These are phyloP conservation scores for Pseudoscleropodium purum DNA, from an alignment of 225 moss, liverwort and hornwort genomes.

Conservation along the genomic window DNA sequence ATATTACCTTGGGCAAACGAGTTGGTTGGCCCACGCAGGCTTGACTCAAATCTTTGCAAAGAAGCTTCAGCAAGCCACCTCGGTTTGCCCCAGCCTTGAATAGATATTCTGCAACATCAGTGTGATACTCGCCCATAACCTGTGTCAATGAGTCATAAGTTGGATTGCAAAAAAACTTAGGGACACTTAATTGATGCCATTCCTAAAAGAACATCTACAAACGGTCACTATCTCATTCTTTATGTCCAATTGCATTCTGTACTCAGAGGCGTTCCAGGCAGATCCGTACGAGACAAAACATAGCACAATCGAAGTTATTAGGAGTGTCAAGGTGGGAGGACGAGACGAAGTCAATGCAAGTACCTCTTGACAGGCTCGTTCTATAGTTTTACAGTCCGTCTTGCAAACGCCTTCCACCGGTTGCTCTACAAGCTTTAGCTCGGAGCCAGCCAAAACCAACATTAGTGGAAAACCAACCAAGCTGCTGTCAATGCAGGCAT, in stretches of 20 bases:
- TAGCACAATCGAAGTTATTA: no score
- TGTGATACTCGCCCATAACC: conserved; percentile 93
- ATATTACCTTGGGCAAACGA: conserved; percentile 52
- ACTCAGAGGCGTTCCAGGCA: neutral
- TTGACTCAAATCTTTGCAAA: conserved; percentile 79
- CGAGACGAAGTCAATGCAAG: neutral
- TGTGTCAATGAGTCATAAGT: conserved; percentile 16
- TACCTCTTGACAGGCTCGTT: conserved; percentile 86
- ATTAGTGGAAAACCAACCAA: neutral
- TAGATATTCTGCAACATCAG: conserved; percentile 79
- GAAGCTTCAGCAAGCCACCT: conserved; percentile 53
- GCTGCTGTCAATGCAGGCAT: neutral
- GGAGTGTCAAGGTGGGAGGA: neutral
- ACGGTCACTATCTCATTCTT: neutral
- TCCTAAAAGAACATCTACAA: neutral
- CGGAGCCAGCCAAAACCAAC: neutral
- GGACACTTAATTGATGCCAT: neutral
- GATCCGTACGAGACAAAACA: neutral
- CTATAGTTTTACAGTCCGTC: conserved; percentile 80
- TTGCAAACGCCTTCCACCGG: conserved; percentile 74
- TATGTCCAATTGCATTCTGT: neutral
- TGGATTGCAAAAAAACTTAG: neutral
- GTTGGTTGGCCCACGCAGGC: conserved; percentile 59
- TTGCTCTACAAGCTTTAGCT: conserved; percentile 68
- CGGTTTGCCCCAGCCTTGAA: conserved; percentile 48